Conservation (phyloP, 139 green algal species). For the Tetratostichococcus sp. region DNA sequence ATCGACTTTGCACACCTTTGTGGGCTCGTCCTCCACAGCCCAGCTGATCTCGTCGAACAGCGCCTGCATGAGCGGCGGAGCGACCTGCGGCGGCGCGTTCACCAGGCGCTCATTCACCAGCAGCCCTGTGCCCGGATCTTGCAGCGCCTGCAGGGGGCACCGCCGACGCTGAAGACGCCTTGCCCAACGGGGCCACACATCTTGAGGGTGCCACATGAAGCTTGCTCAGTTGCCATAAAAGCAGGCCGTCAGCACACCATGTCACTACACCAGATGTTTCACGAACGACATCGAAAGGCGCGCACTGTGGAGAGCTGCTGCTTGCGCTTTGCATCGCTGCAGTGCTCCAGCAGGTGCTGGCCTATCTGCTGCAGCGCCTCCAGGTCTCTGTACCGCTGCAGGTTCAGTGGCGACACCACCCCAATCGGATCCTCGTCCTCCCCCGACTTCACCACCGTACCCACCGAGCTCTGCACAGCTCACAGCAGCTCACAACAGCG, state of each 20-base stretch:
- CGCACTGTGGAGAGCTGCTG: conserved; percentile 26
- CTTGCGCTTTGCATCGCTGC: conserved; percentile 9
- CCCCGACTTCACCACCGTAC: conserved; percentile 78
- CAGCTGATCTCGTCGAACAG: conserved; percentile 75
- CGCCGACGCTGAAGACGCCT: too few relatives aligned
- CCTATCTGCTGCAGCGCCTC: conserved; percentile 52
- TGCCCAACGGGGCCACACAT: too few relatives aligned
- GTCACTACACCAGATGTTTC: too few relatives aligned
- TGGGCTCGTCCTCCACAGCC: conserved; percentile 53
- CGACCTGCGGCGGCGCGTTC: conserved; percentile 80
- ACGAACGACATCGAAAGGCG: not conserved
- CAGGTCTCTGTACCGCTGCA: conserved; percentile 30
- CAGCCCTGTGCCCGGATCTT: conserved; percentile 47
- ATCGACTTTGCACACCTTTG: conserved; percentile 16
- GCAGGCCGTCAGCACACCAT: too few relatives aligned
- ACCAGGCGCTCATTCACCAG: conserved; percentile 85
- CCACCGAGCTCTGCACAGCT: conserved; percentile 52
- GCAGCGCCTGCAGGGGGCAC: conserved; percentile 54
- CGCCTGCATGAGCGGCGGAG: conserved; percentile 73
- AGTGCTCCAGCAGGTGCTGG: conserved; percentile 47
- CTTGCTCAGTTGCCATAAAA: too few relatives aligned
- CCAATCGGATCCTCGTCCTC: conserved; percentile 81
- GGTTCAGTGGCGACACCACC: conserved; percentile 65
- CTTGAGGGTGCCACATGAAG: too few relatives aligned
- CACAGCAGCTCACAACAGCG: too few relatives aligned